Conservation (phyloP, 2,329 filamentous ascomycete genomes). For the Pseudogymnoascus sp. region DNA sequence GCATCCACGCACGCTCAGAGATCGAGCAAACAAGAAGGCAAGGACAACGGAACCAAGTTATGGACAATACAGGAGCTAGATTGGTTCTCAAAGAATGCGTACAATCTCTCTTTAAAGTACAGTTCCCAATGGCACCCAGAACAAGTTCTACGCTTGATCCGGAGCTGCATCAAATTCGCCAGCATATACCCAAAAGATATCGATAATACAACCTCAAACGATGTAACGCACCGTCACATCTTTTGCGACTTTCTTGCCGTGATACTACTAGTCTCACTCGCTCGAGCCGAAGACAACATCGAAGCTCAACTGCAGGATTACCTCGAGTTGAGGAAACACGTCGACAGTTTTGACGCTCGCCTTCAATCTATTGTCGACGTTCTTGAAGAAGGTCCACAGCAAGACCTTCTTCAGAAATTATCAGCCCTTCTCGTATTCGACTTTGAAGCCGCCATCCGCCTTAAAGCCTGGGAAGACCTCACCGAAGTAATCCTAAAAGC, state of each 20-base stretch:
- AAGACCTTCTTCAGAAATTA: constrained; percentile 55
- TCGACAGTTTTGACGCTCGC: constrained; percentile 48
- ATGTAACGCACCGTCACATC: constrained; percentile 52
- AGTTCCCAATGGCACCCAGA: constrained; percentile 46
- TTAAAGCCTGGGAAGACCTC: constrained; percentile 63
- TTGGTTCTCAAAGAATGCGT: constrained; percentile 79
- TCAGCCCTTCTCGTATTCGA: constrained; percentile 66
- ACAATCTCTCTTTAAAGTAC: constrained; percentile 66
- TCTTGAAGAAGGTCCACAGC: constrained; percentile 37
- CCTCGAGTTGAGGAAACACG: constrained; percentile 50
- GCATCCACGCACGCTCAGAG: constrained; percentile 32
- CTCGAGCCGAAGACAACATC: constrained; percentile 43
- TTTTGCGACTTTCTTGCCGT: constrained; percentile 65
- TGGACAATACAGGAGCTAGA: constrained; percentile 51
- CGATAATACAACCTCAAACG: constrained; percentile 33
- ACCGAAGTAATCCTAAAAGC: constrained; percentile 50
- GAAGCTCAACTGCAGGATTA: constrained; percentile 55
- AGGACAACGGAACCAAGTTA: constrained; percentile 30
- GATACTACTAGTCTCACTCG: constrained; percentile 44
- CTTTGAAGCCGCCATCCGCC: constrained; percentile 64
- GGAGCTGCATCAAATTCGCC: constrained; percentile 46
- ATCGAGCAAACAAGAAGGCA: constrained; percentile 34
- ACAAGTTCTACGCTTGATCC: constrained; percentile 50
- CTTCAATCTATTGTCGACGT: constrained; percentile 35
- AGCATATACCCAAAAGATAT: constrained; percentile 43